Conservation (phyloP, 805 yeast species). For the Spathaspora girioi region DNA sequence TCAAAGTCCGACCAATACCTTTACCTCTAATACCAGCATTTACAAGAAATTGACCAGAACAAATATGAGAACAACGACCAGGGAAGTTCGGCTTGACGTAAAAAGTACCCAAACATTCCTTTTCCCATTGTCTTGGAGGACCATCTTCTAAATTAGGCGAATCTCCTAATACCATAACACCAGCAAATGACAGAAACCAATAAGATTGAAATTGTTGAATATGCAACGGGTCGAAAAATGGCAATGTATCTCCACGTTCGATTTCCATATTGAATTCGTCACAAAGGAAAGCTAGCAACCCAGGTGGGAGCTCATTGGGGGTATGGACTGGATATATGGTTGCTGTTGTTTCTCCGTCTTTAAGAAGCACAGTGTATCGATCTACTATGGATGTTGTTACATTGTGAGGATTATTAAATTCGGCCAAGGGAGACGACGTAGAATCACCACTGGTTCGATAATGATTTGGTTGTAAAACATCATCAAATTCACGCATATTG, state of each 20-base stretch:
- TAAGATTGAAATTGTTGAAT: slow-evolving; percentile 73
- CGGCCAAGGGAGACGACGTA: slow-evolving; percentile 28
- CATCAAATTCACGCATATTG: slow-evolving; percentile 50
- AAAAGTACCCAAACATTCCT: slow-evolving; percentile 86
- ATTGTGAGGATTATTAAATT: slow-evolving; percentile 23
- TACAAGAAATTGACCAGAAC: slow-evolving; percentile 83
- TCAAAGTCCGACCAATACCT: slow-evolving; percentile 83
- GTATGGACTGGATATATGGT: slow-evolving; percentile 83
- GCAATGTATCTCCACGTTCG: slow-evolving; percentile 81
- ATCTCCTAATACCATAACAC: slow-evolving; percentile 78
- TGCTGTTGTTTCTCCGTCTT: slow-evolving; percentile 89
- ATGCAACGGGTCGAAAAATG: slow-evolving; percentile 77
- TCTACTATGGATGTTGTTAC: neutral
- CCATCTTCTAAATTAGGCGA: slow-evolving; percentile 37
- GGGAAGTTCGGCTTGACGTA: slow-evolving; percentile 85
- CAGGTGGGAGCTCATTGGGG: slow-evolving; percentile 68
- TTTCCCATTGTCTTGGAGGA: slow-evolving; percentile 74
- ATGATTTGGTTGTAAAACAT: slow-evolving; percentile 45
- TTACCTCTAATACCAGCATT: slow-evolving; percentile 90
- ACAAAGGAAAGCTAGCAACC: slow-evolving; percentile 72
- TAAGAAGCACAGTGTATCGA: slow-evolving; percentile 64
- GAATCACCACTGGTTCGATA: slow-evolving; percentile 20
- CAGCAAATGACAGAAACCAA: slow-evolving; percentile 88
- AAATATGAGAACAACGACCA: slow-evolving; percentile 90
- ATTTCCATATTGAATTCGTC: slow-evolving; percentile 95